Conservation (phyloP, 371 early-diverging fungal genomes). For the Apophysomyces ossiformis region DNA sequence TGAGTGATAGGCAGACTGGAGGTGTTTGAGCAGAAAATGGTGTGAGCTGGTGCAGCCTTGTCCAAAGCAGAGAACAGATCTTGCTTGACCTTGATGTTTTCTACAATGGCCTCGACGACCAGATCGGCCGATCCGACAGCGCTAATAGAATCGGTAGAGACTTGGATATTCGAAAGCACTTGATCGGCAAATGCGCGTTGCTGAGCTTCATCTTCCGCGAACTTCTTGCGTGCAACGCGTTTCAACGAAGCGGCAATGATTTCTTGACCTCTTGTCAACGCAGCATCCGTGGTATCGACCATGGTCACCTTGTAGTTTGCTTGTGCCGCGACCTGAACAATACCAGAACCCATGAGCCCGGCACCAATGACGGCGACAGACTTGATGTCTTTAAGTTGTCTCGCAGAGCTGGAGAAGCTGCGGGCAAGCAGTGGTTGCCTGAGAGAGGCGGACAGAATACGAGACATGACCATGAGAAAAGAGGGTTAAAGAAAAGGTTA, state of each 20-base stretch:
- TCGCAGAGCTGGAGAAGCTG: constrained; percentile 30
- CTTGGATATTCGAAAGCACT: constrained; percentile 64
- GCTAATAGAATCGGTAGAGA: constrained; percentile 65
- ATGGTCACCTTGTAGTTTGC: constrained; percentile 82
- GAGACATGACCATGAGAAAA: constrained; percentile 6
- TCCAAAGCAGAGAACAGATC: constrained; percentile 76
- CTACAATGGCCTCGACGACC: constrained; percentile 95
- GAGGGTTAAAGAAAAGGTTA: background rate
- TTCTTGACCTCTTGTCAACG: constrained; percentile 75
- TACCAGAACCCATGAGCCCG: constrained; percentile 95
- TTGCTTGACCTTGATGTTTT: constrained; percentile 89
- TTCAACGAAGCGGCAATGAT: constrained; percentile 82
- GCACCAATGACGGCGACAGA: constrained; percentile 79
- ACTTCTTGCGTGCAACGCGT: constrained; percentile 91
- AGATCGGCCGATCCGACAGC: constrained; percentile 68
- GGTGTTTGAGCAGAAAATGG: constrained; percentile 93
- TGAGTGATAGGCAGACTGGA: constrained; percentile 84
- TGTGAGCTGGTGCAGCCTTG: constrained; percentile 67
- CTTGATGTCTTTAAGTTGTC: constrained; percentile 44
- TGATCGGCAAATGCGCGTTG: constrained; percentile 66
- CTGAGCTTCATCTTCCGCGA: constrained; percentile 71
- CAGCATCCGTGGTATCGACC: constrained; percentile 80
- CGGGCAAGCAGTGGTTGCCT: constrained; percentile 21
- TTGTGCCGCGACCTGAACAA: constrained; percentile 93
- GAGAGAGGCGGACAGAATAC: constrained; percentile 4